phyloP scores from a whole-genome alignment of 257 asterid species.

The Petrea volubilis region DNA sequence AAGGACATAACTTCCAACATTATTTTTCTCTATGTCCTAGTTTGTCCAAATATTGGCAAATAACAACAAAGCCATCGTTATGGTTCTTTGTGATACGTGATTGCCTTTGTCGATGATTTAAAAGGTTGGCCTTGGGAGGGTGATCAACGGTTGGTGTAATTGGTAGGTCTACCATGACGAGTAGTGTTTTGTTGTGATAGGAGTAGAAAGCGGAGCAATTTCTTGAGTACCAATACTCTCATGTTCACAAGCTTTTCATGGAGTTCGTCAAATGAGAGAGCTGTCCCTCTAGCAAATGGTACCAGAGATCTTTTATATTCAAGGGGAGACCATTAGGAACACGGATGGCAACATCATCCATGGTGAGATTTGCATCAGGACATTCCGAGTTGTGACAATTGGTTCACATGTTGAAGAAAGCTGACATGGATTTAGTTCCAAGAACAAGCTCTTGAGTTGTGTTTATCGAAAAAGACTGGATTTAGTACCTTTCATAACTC shows the following conservation, averaged over 20 bases:
- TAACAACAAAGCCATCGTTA: neutral
- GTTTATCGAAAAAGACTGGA: no score
- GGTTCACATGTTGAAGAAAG: neutral
- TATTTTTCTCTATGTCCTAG: neutral
- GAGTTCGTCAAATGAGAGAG: neutral
- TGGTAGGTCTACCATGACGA: neutral
- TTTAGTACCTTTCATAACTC: neutral
- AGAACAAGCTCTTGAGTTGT: no score
- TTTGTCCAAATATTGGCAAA: neutral
- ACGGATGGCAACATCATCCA: no score
- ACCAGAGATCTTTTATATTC: neutral
- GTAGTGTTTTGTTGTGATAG: neutral
- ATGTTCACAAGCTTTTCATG: neutral
- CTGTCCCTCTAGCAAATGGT: neutral
- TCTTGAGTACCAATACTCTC: neutral
- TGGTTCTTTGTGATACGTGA: neutral
- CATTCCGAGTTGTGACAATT: neutral
- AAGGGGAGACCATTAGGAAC: neutral
- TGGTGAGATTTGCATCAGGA: neutral
- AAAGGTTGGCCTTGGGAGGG: neutral
- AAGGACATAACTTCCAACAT: neutral
- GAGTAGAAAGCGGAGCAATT: neutral
- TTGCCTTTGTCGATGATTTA: neutral
- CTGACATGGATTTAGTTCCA: neutral
- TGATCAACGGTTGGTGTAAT: neutral